Evolutionary conservation across 2,329 filamentous ascomycete genomes (phyloP).

Genomic region (Diaporthe aspalathi): DNA sequence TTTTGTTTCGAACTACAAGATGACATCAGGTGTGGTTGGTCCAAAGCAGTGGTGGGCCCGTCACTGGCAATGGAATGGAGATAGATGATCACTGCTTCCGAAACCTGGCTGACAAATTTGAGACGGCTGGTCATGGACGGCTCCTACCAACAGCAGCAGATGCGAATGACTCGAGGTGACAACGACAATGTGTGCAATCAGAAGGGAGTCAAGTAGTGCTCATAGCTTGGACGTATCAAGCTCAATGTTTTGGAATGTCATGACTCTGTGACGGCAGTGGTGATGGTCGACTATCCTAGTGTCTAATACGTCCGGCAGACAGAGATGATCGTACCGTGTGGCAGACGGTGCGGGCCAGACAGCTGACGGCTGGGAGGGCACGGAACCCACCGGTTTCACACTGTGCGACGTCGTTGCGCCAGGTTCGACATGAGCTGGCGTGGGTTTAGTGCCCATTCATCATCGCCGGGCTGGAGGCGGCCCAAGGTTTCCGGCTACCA

Average conservation of each 20-base stretch:
- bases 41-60: neutral
- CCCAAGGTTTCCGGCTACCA: conserved; percentile 26
- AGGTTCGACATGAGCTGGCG: conserved; percentile 24
- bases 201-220: neutral
- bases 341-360: neutral
- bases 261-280: conserved; percentile 21
- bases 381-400: neutral
- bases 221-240: conserved; percentile 10
- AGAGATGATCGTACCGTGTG: conserved; percentile 31
- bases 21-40: neutral
- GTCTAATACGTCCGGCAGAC: too few species aligned
- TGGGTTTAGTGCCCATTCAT: conserved; percentile 31
- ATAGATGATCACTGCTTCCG: conserved; percentile 17
- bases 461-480: conserved; percentile 8
- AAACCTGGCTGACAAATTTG: conserved; percentile 21
- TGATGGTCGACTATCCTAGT: neutral
- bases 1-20: conserved; percentile 11
- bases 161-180: conserved; percentile 13
- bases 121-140: conserved; percentile 3
- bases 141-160: neutral
- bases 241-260: neutral
- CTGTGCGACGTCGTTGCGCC: conserved; percentile 23
- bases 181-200: neutral
- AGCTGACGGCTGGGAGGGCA: too few species aligned
- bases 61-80: neutral